Conservation (phyloP, 768 basidiomycete genomes). For the Astraeus odoratus region DNA sequence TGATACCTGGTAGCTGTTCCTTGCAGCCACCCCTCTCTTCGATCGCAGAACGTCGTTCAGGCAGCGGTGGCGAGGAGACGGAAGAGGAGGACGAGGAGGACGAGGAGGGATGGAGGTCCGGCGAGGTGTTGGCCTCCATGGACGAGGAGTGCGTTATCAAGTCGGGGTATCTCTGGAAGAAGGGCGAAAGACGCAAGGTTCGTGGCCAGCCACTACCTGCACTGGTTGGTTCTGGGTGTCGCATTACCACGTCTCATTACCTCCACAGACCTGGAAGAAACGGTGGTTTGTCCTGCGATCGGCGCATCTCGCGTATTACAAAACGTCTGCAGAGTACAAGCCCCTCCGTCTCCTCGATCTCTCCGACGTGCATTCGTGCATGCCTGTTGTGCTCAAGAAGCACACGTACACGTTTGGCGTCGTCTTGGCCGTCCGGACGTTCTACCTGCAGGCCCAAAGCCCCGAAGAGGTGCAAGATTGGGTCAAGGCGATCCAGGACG, state of each 20-base stretch:
- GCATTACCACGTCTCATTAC: not conserved
- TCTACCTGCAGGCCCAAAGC: conserved; percentile 78
- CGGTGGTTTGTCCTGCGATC: conserved; percentile 95
- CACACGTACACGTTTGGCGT: conserved; percentile 88
- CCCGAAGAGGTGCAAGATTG: conserved; percentile 72
- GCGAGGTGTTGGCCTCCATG: conserved; percentile 27
- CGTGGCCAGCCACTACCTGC: conserved; percentile 13
- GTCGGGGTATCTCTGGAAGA: conserved; percentile 94
- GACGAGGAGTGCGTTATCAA: conserved; percentile 78
- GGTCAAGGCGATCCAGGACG: conserved; percentile 77
- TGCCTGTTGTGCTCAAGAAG: conserved; percentile 80
- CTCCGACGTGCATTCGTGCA: conserved; percentile 84
- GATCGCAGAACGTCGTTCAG: conserved; percentile 68
- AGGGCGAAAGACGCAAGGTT: conserved; percentile 96
- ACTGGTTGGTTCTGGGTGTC: not conserved
- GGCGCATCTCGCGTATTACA: conserved; percentile 93
- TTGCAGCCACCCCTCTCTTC: conserved; percentile 54
- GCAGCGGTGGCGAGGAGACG: conserved; percentile 70
- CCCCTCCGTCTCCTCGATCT: conserved; percentile 84
- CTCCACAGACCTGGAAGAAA: conserved; percentile 92
- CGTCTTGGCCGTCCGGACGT: conserved; percentile 84
- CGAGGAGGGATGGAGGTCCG: conserved; percentile 14
- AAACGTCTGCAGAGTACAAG: conserved; percentile 91
- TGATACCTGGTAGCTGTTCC: conserved; percentile 26
- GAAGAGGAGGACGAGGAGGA: conserved; percentile 72